A percentile compares a stretch with the other conserved stretches of the same genome.
Evolutionary conservation across 202 grass and related monocot genomes (phyloP).

Genomic region (Bolboschoenoplectus hybrid): DNA sequence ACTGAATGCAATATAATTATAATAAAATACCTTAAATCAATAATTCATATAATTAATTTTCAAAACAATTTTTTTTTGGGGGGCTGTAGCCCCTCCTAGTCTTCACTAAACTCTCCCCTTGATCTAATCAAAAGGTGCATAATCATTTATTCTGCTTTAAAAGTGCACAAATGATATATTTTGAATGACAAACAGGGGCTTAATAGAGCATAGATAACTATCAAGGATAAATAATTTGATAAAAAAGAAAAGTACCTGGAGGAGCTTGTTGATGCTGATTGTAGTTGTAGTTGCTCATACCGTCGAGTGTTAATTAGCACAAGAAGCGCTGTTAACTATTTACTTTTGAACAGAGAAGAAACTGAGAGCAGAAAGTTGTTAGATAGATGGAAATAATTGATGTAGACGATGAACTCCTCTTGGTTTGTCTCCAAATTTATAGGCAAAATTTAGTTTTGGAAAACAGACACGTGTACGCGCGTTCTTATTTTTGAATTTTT

Average conservation of each 20-base stretch:
- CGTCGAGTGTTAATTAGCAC: not conserved
- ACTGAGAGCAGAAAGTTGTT: slow-evolving; percentile 19
- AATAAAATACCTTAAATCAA: too few relatives aligned
- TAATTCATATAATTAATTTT: too few relatives aligned
- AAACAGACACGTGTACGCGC: not conserved
- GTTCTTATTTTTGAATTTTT: not conserved
- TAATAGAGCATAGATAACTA: not conserved
- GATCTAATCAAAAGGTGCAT: not conserved
- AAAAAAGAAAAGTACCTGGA: not conserved
- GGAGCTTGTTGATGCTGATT: slow-evolving; percentile 28
- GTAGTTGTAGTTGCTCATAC: slow-evolving; percentile 34
- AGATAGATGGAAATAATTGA: not conserved
- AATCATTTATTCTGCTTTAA: not conserved
- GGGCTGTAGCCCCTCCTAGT: too few relatives aligned
- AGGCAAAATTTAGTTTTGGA: not conserved
- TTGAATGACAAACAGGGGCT: not conserved
- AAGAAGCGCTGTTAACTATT: not conserved
- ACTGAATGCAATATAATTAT: too few relatives aligned
- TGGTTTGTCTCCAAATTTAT: not conserved
- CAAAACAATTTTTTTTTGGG: too few relatives aligned
- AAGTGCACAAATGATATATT: not conserved
- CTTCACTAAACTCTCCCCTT: too few relatives aligned
- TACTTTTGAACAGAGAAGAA: not conserved
- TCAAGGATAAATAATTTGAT: not conserved
- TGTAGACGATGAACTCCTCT: not conserved